A percentile compares a stretch with the other conserved stretches of the same genome.
These are phyloP conservation scores for Tolypocladium tropicale DNA, from an alignment of 2,329 filamentous ascomycete genomes.

Conservation along the genomic window DNA sequence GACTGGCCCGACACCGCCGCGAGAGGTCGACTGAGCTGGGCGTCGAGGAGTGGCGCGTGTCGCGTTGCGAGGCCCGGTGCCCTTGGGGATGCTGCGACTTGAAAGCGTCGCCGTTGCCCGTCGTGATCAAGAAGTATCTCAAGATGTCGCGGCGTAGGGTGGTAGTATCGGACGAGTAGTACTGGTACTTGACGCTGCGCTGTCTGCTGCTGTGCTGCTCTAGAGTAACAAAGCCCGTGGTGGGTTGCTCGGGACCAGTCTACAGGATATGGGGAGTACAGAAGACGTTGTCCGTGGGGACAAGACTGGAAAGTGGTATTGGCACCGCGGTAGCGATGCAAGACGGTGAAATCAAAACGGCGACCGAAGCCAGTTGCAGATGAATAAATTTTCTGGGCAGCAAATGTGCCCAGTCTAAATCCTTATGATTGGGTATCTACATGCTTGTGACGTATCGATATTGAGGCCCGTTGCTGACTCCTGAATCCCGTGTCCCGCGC, in stretches of 20 bases:
- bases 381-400: too few species aligned
- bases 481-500: not conserved
- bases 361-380: not conserved
- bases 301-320: too few species aligned
- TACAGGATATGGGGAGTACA: not conserved
- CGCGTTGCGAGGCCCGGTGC: constrained; percentile 4
- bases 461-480: not conserved
- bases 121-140: not conserved
- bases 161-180: not conserved
- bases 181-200: too few species aligned
- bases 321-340: not conserved
- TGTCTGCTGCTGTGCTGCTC: too few species aligned
- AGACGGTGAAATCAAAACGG: not conserved
- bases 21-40: constrained; percentile 4
- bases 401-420: not conserved
- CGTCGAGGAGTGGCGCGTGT: not conserved
- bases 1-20: constrained; percentile 11
- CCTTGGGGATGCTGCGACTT: constrained; percentile 6
- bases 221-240: not conserved
- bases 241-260: not conserved
- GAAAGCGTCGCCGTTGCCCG: not conserved
- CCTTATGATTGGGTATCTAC: not conserved
- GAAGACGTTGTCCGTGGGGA: too few species aligned
- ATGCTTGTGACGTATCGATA: not conserved
- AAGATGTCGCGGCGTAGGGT: not conserved